Base-by-base conservation (phyloP, 257 asterid species). In the Gynochthodes officinalis region DNA sequence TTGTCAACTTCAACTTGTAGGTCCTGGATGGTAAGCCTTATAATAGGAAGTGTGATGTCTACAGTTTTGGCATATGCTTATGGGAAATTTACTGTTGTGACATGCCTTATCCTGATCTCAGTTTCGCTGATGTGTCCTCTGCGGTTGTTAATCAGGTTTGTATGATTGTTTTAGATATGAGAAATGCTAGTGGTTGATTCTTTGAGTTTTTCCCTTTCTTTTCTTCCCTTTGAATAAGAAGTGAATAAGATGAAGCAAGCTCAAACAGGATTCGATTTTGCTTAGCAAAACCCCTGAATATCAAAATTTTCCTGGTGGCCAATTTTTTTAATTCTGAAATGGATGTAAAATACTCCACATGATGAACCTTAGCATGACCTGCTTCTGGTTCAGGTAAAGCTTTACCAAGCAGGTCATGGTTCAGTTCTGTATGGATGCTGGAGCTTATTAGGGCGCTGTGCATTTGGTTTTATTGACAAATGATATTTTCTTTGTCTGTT, bases 81-180 rank as follows among this genome's bases (percentile, higher is more conserved):
- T 87, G 92, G 92, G 89, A 87, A 78, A 85, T 87, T 68, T 85
- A 87, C 76, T 87, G 88, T 59, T 87, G 87, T 23, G 82, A 76
- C 73, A 79, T 81, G 83, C 92, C 92, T 61, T 87, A 84, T 70
- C 62, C 77, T 33, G 73, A 87, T 78, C 69, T 85, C 69, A 87
- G 88, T 78, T 87, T 87, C 13, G 89, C 88, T 5, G 89, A 87
- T 30, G 83, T 85, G 7, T 87, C 89, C 42, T 76, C 83, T 65
- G 88, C 87, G 23, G 86, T 87, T 15, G 92, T 87, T 59, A 85
- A 75, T 70, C 88, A 87, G 84, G 89, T 87, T 3, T 14, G 74
- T 76, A 21, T 4, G 2, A 16, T 40, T 63, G 15, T 7, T 46
- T 60, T 71, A 49, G 57, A 19, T 44, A 42, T 7, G 6, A 16